These are phyloP conservation scores for Talaromyces sp. DNA, from an alignment of 2,329 filamentous ascomycete genomes.

Conservation along the genomic window DNA sequence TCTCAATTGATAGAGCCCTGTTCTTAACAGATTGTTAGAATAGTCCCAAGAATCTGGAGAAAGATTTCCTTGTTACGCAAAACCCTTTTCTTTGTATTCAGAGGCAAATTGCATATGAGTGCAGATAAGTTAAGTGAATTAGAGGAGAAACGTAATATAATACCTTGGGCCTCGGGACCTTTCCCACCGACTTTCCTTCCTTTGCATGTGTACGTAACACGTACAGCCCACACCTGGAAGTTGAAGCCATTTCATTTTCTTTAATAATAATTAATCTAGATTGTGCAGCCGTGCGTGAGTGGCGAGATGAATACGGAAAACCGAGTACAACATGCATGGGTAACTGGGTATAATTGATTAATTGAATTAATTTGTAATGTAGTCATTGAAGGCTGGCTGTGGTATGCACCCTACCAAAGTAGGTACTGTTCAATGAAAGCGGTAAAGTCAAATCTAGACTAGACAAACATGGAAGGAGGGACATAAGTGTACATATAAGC, in stretches of 20 bases:
- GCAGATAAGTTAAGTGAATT: not conserved
- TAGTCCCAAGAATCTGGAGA: not conserved
- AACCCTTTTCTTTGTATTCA: not conserved
- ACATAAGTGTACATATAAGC: not conserved
- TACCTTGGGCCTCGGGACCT: not conserved
- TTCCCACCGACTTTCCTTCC: not conserved
- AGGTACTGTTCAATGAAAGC: not conserved
- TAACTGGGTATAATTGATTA: not conserved
- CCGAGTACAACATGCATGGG: not conserved
- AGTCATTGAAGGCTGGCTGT: not conserved
- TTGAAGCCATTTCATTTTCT: not conserved
- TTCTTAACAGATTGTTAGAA: not conserved
- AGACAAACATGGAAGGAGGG: not conserved
- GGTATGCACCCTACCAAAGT: not conserved
- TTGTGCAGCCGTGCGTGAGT: not conserved
- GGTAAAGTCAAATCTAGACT: not conserved
- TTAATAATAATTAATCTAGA: not conserved
- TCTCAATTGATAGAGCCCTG: not conserved
- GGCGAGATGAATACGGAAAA: not conserved
- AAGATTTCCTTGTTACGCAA: not conserved
- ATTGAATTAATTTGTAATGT: not conserved
- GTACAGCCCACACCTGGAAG: not conserved
- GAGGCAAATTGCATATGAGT: not conserved
- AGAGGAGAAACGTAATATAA: not conserved
- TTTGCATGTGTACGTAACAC: not conserved